Conservation (phyloP, 139 green algal genomes). For the Chlorella sp. region DNA sequence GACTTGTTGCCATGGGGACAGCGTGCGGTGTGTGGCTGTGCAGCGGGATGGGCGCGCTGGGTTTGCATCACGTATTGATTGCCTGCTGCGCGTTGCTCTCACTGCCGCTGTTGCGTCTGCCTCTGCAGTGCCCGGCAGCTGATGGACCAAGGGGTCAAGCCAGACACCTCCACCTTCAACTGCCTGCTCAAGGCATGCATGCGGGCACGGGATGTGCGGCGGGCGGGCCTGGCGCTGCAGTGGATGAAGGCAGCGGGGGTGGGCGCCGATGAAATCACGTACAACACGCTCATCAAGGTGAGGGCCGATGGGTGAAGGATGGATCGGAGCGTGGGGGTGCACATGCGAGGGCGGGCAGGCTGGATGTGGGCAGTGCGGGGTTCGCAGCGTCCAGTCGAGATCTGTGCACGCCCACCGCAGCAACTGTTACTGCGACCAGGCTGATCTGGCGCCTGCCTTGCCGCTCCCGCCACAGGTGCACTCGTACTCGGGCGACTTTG, state of each 20-base stretch:
- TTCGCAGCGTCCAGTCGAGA: too few relatives aligned
- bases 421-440: too few relatives aligned
- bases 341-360: neutral
- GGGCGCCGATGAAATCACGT: constrained; percentile 52
- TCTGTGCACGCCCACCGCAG: too few relatives aligned
- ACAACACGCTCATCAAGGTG: constrained; percentile 61
- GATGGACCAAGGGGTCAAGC: constrained; percentile 37
- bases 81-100: neutral
- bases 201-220: constrained; percentile 37
- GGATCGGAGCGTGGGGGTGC: neutral
- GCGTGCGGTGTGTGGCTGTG: too few relatives aligned
- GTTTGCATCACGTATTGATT: too few relatives aligned
- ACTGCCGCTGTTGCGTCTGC: constrained; percentile 32
- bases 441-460: neutral
- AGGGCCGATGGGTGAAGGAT: neutral
- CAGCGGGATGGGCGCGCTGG: too few relatives aligned
- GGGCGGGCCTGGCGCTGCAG: constrained; percentile 51
- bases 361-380: too few relatives aligned
- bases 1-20: neutral
- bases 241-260: constrained; percentile 48
- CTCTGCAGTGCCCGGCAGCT: constrained; percentile 34
- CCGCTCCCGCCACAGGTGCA: too few relatives aligned
- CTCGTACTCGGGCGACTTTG: constrained; percentile 41
- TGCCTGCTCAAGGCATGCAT: constrained; percentile 65
- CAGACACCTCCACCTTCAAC: constrained; percentile 68